These are phyloP conservation scores for Marasmius oreades DNA, from an alignment of 1,284 basidiomycete species.

Conservation along the genomic window DNA sequence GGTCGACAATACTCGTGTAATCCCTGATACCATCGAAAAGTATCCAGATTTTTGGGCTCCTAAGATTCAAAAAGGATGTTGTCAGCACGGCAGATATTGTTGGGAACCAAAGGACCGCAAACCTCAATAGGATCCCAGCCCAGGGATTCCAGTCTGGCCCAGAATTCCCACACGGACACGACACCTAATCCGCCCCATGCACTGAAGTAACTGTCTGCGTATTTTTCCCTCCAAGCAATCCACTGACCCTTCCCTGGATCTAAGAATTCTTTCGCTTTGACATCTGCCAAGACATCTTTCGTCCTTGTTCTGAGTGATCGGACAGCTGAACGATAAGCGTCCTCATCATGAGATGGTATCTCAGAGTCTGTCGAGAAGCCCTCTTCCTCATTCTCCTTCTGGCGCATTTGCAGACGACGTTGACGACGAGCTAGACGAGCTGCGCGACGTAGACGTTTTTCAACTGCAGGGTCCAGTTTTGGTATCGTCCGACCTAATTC, in stretches of 20 bases:
- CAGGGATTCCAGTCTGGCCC: conserved; percentile 82
- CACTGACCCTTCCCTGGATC: conserved; percentile 85
- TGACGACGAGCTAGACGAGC: conserved; percentile 50
- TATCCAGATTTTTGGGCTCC: conserved; percentile 65
- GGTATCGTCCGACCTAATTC: conserved; percentile 60
- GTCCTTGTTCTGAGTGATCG: conserved; percentile 50
- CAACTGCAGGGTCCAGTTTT: conserved; percentile 39
- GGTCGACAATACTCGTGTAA: conserved; percentile 79
- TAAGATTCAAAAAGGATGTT: conserved; percentile 11
- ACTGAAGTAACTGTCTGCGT: conserved; percentile 78
- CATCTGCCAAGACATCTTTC: conserved; percentile 71
- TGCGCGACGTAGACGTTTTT: conserved; percentile 50
- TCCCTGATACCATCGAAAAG: conserved; percentile 80
- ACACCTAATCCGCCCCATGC: conserved; percentile 91
- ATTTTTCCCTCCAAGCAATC: conserved; percentile 74
- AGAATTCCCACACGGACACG: conserved; percentile 95
- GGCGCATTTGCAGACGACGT: conserved; percentile 35
- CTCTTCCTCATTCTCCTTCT: conserved; percentile 64
- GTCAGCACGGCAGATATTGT: background rate
- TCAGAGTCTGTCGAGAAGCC: conserved; percentile 85
- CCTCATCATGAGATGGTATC: conserved; percentile 59
- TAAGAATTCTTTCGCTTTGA: conserved; percentile 82
- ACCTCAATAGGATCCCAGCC: conserved; percentile 89
- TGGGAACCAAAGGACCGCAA: conserved; percentile 1
- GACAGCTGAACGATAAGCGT: conserved; percentile 70